phyloP scores from a whole-genome alignment of 306 rosid genomes.

The Cyclanthera cordifolia region DNA sequence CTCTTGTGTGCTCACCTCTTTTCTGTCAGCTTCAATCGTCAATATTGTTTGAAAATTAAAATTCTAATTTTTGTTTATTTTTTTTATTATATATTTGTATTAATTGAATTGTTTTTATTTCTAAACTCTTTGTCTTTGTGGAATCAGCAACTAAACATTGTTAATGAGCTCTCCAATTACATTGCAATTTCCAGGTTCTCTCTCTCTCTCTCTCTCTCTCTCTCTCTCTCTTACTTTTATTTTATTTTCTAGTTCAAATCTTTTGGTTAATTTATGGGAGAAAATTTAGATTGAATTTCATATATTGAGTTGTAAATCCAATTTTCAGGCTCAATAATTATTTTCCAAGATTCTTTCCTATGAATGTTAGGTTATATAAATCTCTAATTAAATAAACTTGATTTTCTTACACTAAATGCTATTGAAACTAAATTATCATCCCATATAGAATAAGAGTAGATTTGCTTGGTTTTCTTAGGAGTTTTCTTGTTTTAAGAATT shows the following conservation, averaged over 20 bases:
- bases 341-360: too few relatives aligned
- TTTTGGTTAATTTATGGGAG: neutral
- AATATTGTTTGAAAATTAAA: too few relatives aligned
- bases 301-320: neutral
- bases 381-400: too few relatives aligned
- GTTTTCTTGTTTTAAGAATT: too few relatives aligned
- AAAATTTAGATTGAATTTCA: neutral
- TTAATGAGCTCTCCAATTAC: neutral
- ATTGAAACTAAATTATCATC: too few relatives aligned
- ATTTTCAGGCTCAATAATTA: neutral
- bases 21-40: constrained; percentile 64
- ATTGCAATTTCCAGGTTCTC: constrained; percentile 7
- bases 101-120: neutral
- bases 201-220: neutral
- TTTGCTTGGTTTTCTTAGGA: too few relatives aligned
- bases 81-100: neutral
- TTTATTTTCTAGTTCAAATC: neutral
- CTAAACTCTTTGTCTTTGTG: constrained; percentile 14
- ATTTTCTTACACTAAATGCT: too few relatives aligned
- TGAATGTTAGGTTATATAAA: too few relatives aligned
- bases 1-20: constrained; percentile 89
- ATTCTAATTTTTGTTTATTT: constrained; percentile 12
- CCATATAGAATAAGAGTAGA: too few relatives aligned
- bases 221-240: neutral
- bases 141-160: constrained; percentile 8